Evolutionary conservation across 2,329 filamentous ascomycete species (phyloP), one percentile per base, ranked within the genome.

Genomic region (Pleoardoris graminearum): DNA sequence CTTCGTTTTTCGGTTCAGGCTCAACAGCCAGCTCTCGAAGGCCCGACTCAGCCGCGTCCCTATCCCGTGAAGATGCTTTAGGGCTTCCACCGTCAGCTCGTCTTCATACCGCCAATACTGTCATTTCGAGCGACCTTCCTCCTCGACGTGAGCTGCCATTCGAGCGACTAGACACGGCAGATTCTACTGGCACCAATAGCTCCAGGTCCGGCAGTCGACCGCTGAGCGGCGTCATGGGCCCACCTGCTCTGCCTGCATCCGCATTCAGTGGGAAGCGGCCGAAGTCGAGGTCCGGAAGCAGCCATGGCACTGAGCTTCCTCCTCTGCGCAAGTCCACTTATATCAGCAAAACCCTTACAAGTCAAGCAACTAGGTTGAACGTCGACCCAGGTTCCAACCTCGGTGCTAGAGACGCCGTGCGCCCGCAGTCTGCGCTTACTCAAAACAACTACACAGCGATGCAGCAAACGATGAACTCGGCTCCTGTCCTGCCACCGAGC

Each of bases 81-180:
- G 19, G 23, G 3, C 8, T 49, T 5, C 25, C 53, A 12, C 49
- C 48, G n/a, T 25, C 42, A 3, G 39, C 54, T 21, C 63, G 61
- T 14, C 59, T 63, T 32, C 58, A 57, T 7, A 63, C 61, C 27
- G 54, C 63, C 27, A 51, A 57, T 17, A 48, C 63, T 7, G 59
- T 58, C 36, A 46, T 55, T 16, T 55, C 62, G 23, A 46, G 56
- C 10, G 55, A 57, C 14, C 60, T 75, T 27, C 73, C 73, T 21
- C 72, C 73, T 7, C 61, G 68, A 44, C 67, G 74, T 42, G 73
- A 76, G 54, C 65, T 76, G 16, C 74, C 75, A 3, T 78, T 77
- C 54, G 59, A 65, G 32, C 66, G 71, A 7, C 59, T 67, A n/a
- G 68, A 67, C 19, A 41, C 61, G 8, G 55, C 64, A n/a, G 51